Conservation (phyloP, 2,329 filamentous ascomycete genomes). For the Pyricularia pennisetigena region DNA sequence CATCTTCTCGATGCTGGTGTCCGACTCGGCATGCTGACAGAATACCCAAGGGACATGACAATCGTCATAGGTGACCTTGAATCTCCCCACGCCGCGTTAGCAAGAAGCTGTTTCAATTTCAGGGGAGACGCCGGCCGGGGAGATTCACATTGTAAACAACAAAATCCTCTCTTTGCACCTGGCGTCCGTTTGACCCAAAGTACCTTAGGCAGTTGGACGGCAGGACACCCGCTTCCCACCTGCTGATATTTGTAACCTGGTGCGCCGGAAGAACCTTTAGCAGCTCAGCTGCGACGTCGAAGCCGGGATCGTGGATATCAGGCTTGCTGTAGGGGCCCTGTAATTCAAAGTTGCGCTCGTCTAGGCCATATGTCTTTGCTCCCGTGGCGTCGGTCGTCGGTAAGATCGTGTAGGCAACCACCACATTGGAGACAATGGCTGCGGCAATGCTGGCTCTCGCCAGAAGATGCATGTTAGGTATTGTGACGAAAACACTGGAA, state of each 20-base stretch:
- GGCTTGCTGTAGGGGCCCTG: not conserved
- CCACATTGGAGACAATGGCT: not conserved
- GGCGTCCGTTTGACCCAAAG: not conserved
- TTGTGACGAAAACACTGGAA: not conserved
- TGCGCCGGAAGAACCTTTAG: not conserved
- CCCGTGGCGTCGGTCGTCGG: not conserved
- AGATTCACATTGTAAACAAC: not conserved
- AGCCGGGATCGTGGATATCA: not conserved
- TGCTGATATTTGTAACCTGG: not conserved
- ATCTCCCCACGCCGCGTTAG: not conserved
- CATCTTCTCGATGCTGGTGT: constrained; percentile 1
- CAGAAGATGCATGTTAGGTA: not conserved
- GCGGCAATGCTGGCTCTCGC: not conserved
- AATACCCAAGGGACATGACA: constrained; percentile 3
- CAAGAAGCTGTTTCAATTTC: not conserved
- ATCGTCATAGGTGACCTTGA: not conserved
- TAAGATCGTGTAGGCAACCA: not conserved
- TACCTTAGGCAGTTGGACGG: not conserved
- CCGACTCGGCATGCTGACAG: not conserved
- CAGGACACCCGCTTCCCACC: not conserved
- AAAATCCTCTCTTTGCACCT: not conserved
- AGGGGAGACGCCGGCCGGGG: not conserved
- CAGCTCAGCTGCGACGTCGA: not conserved
- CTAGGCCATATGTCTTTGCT: not conserved
- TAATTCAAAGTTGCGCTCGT: not conserved